phyloP scores from a whole-genome alignment of 2,329 filamentous ascomycete species.

The Septoria linicola region DNA sequence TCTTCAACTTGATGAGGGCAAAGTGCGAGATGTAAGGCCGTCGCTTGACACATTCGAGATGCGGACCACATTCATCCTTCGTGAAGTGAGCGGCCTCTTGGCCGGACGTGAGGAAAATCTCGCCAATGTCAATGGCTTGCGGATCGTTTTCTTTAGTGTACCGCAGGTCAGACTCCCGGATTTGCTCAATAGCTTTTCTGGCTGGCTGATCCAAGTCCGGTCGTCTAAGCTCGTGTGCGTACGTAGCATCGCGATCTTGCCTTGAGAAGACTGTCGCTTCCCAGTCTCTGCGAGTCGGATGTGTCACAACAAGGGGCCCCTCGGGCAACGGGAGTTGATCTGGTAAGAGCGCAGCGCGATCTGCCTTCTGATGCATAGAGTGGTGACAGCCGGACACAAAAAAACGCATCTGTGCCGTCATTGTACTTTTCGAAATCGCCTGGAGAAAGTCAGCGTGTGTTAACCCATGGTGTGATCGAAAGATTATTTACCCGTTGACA shows the following conservation, averaged over 20 bases:
- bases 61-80: background rate
- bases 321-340: background rate
- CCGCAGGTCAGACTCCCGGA: background rate
- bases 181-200: background rate
- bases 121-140: background rate
- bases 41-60: background rate
- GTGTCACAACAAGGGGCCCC: background rate
- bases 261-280: background rate
- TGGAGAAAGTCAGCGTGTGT: background rate
- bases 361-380: background rate
- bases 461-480: too few species aligned
- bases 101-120: background rate
- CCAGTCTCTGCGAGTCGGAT: background rate
- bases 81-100: background rate
- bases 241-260: background rate
- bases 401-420: background rate
- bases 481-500: background rate
- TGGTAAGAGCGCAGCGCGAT: background rate
- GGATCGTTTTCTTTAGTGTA: background rate
- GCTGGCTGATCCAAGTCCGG: background rate
- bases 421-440: background rate
- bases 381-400: background rate
- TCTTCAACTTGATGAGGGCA: background rate
- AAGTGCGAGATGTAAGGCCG: background rate
- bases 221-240: background rate